A percentile compares a stretch with the other conserved stretches of the same genome.
Evolutionary conservation across 2,329 filamentous ascomycete genomes (phyloP).

Genomic region (Penicillium occitanis): DNA sequence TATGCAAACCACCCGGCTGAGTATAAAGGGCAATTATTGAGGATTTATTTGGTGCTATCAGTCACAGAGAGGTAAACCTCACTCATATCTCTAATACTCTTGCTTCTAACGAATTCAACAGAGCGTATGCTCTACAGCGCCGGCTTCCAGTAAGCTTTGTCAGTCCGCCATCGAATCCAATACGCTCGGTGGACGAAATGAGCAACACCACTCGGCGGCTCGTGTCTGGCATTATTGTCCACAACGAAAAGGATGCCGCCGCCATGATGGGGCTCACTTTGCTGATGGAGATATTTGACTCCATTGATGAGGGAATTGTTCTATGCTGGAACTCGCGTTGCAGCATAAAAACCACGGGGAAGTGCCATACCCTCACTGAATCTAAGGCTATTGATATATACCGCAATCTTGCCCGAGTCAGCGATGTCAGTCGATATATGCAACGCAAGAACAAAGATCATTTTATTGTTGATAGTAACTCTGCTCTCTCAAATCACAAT

Average conservation of each 20-base stretch:
- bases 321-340: conserved; percentile 50
- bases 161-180: conserved; percentile 38
- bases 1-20: conserved; percentile 40
- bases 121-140: conserved; percentile 46
- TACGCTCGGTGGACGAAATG: conserved; percentile 34
- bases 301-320: conserved; percentile 46
- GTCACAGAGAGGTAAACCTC: conserved; percentile 35
- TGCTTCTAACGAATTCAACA: conserved; percentile 20
- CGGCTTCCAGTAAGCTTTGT: conserved; percentile 46
- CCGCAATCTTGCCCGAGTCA: conserved; percentile 36
- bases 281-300: conserved; percentile 47
- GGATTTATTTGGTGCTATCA: conserved; percentile 39
- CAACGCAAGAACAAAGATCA: conserved; percentile 25
- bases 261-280: conserved; percentile 46
- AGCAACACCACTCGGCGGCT: conserved; percentile 37
- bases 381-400: conserved; percentile 53
- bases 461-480: background rate
- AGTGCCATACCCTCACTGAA: conserved; percentile 67
- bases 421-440: conserved; percentile 37
- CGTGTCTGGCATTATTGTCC: conserved; percentile 43
- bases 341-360: conserved; percentile 58
- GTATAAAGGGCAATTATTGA: conserved; percentile 41
- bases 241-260: conserved; percentile 44
- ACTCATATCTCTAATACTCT: background rate
- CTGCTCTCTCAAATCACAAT: conserved; percentile 5